Evolutionary conservation across 768 basidiomycete species (phyloP), one percentile per base, ranked within the genome.

Genomic region (Kwoniella pini): DNA sequence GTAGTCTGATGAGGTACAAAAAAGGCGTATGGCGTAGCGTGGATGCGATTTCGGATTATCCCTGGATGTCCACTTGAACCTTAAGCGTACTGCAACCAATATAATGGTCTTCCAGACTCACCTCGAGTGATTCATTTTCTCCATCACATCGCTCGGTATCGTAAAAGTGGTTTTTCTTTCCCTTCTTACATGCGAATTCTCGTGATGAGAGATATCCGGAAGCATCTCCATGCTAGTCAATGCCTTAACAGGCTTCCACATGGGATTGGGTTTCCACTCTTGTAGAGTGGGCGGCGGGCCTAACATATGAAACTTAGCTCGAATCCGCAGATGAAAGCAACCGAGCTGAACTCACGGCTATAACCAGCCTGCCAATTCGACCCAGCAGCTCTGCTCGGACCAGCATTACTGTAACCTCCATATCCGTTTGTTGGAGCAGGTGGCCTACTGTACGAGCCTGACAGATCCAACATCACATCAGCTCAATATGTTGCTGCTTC

Each of bases 1-100:
- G 57, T 77, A 63, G 36, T 77, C 77, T 17, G 70, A 68, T 2
- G 79, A 77, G 1, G 79, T 74, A 63, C 77, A 77, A 65, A 79
- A 79, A 1, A 80, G 58, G 4, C 79, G 75, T 12, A 79, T 33
- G 13, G 77, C 69, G 46, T 75, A 64, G 12, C 64, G 64, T 31
- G 73, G 71, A 36, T 50, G 22, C 5, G 58, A 30, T 19, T 31
- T 50, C 5, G 71, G 69, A 36, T 65, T 42, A 11, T 57, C 43
- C 26, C 69, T 71, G 38, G 15, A 12, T 1, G 26, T 6, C 26
- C 38, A 17, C 9, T 44, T 24, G 48, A 13, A 43, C 45, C 42
- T 67, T 42, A 57, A 63, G 33, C n/a, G 5, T 24, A 11, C 40
- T 5, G 9, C 10, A 12, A 24, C 22, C 1, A 38, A 19, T 52